Base-by-base conservation (phyloP, 495 filamentous ascomycete species). In the Talaromyces liani region DNA sequence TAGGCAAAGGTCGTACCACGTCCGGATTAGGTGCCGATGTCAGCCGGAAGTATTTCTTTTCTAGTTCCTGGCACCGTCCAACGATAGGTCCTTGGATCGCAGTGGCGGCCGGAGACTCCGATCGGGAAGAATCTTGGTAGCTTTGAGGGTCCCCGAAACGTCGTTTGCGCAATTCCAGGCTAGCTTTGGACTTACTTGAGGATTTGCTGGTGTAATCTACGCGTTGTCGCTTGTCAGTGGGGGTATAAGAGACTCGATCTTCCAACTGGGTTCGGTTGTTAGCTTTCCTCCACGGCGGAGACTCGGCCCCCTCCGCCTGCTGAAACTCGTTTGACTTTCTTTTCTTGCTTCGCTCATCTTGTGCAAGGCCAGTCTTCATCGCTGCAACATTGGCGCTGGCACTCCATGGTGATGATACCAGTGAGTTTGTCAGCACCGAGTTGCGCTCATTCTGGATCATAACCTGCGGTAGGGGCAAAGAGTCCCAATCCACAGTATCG, bases 41-140 rank as follows among this genome's bases (percentile, higher is more conserved):
- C 73, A 99, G 82, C 27, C 94, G 91, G 70, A 98, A 90, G 72
- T 96, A 99, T 67, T 82, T 85, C 80, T 99, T 99, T 77, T 97
- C 92, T 58, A 98, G 77, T n/a, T 79, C 79, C 77, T 91, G 80
- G 77, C 88, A 93, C 36, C 87, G 87, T 64, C 94, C 94, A 53
- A 97, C 85, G 29, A 98, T 85, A 12, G 94, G 93, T 58, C 93
- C 94, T 63, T 84, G 79, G 58, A 79, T 74, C 33, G 83, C 78
- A 63, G 55, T 72, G 31, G 84, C 80, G 31, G 77, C 82, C 14
- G 88, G 84, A 47, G 87, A 87, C 62, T 83, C 79, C 63, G 76
- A 72, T 51, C 86, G 85, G 55, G 83, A 76, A 6, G 85, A 83
- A 49, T 75, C 71, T 49, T 47, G 55, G 64, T 72, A 70, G 54